Evolutionary conservation across 1,284 basidiomycete species (phyloP).

Genomic region (Sparassis latifolia): DNA sequence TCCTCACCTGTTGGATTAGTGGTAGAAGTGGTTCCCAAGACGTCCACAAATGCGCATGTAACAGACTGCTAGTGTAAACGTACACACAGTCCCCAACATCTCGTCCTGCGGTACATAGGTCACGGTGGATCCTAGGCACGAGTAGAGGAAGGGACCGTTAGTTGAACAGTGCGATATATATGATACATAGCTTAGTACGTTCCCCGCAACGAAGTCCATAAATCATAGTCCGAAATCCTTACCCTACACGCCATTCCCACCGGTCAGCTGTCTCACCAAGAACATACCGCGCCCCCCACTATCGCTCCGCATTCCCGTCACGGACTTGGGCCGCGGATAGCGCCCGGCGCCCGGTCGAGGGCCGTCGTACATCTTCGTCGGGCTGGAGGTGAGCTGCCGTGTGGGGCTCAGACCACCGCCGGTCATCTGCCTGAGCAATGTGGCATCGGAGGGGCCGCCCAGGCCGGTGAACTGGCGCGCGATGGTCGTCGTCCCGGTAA

Average conservation of each 20-base stretch:
- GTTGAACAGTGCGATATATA: no score
- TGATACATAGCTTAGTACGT: no score
- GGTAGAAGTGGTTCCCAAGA: no score
- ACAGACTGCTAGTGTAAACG: no score
- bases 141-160: no score
- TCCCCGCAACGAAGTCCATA: no score
- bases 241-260: slow-evolving; percentile 28
- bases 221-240: slow-evolving; percentile 16
- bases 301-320: slow-evolving; percentile 26
- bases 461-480: slow-evolving; percentile 71
- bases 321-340: slow-evolving; percentile 30
- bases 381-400: slow-evolving; percentile 34
- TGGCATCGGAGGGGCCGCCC: slow-evolving; percentile 35
- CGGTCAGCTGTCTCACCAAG: slow-evolving; percentile 58
- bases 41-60: no score
- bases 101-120: no score
- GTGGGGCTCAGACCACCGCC: slow-evolving; percentile 63
- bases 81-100: no score
- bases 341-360: slow-evolving; percentile 18
- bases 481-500: slow-evolving; percentile 65
- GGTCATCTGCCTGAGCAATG: slow-evolving; percentile 52
- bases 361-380: slow-evolving; percentile 28
- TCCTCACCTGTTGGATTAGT: no score
- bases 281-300: slow-evolving; percentile 37
- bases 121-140: no score